Evolutionary conservation across 495 filamentous ascomycete species (phyloP).

Genomic region (Jackrogersella multiformis): DNA sequence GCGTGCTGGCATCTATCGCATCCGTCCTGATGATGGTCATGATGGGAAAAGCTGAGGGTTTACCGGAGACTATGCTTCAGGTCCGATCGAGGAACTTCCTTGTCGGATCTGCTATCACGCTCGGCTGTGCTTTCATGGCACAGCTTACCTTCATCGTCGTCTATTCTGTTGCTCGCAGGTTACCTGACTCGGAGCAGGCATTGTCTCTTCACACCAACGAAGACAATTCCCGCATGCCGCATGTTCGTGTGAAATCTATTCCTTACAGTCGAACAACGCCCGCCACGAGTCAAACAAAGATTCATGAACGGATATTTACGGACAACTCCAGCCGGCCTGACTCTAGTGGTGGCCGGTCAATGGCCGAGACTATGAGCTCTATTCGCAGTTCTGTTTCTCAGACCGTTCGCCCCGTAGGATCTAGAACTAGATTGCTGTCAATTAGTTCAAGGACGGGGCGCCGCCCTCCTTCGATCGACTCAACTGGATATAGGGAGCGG

Average conservation of each 20-base stretch:
- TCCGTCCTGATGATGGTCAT: constrained; percentile 52
- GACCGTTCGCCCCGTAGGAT: constrained; percentile 60
- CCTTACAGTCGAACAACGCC: constrained; percentile 56
- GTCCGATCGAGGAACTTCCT: constrained; percentile 44
- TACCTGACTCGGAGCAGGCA: constrained; percentile 35
- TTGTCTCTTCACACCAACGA: constrained; percentile 45
- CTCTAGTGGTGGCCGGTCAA: constrained; percentile 53
- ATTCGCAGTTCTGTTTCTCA: constrained; percentile 62
- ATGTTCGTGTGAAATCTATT: constrained; percentile 55
- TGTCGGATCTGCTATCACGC: constrained; percentile 50
- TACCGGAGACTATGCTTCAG: constrained; percentile 46
- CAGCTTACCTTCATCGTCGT: constrained; percentile 54
- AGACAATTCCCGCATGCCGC: constrained; percentile 35
- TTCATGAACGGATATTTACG: constrained; percentile 40
- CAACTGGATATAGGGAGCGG: constrained; percentile 46
- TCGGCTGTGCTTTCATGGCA: constrained; percentile 52
- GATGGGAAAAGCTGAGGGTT: constrained; percentile 45
- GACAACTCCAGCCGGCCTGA: constrained; percentile 50
- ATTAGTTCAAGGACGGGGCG: constrained; percentile 36
- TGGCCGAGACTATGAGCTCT: constrained; percentile 61
- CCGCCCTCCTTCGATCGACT: constrained; percentile 51
- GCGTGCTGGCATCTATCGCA: constrained; percentile 50
- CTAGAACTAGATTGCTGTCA: constrained; percentile 57
- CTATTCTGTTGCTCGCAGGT: constrained; percentile 47
- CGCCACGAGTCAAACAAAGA: constrained; percentile 21